Base-by-base conservation (phyloP, 352 stramenopile genomes). In the Phytophthora pseudosyringae region DNA sequence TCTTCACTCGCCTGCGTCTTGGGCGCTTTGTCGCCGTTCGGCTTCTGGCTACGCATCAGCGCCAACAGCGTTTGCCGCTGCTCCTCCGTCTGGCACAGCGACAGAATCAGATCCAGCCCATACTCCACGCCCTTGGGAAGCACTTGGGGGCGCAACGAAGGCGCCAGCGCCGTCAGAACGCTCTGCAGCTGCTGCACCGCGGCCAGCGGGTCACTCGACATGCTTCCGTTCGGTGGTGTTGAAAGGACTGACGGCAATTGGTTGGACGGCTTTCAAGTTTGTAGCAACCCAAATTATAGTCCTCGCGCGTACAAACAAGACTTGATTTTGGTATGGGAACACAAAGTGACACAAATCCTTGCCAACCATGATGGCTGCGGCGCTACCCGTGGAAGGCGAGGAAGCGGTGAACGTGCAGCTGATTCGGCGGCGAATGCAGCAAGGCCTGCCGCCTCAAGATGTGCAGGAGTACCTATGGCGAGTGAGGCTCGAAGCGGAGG, bases 401-500 rank as follows among this genome's bases (percentile, higher is more conserved):
- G 63, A 65, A 28, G 51, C 64, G 10, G 74, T 88, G 72, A 78
- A 94, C 59, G 67, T 92, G 28, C 64, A 71, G 44, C 76, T 82
- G 13, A 89, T 93, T 58, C 68, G 71, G 16, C 56, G 67, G 48
- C 80, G 83, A 47, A 94, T 94, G 85, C 71, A 80, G 39, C 70
- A 81, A 38, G 82, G 76, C 6, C 8, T 89, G 1, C 87, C 87
- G 1, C 87, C 87, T 0, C 71, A 78, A 21, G 78, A 94, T 54
- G 87, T 91, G 4, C 83, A 95, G 59, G 87, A 95, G 69, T 95
- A 95, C 67, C 67, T 95, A 6, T 95, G 87, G 87, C 79, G 87
- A 25, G 87, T 95, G 48, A 80, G 87, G 12, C 64, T 91, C 21
- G 87, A 95, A 69, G 87, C 85, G 13, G 81, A 92, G 50, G 76